Evolutionary conservation across 441 rosid genomes (phyloP).

Genomic region (Syzygium syzygioides): DNA sequence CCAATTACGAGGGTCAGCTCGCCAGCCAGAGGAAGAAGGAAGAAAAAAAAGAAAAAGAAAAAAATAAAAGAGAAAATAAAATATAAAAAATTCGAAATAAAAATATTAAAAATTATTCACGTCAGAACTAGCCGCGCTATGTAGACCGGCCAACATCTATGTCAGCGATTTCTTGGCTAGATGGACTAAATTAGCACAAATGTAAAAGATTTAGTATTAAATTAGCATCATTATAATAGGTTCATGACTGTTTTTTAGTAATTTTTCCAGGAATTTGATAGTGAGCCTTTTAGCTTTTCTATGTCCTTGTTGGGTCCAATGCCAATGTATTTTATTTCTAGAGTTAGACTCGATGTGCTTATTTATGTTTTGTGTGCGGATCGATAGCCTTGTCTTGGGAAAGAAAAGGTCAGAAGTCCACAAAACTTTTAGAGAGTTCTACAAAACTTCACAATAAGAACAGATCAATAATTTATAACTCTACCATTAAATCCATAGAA

Average conservation of each 20-base stretch:
- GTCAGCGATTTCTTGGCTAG: too few species aligned
- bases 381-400: neutral
- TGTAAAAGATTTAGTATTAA: neutral
- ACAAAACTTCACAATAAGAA: neutral
- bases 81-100: too few species aligned
- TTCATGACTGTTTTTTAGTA: neutral
- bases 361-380: neutral
- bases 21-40: too few species aligned
- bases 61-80: too few species aligned
- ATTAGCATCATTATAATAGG: too few species aligned
- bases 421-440: neutral
- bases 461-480: neutral
- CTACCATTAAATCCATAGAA: neutral
- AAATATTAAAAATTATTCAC: too few species aligned
- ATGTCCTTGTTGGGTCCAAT: neutral
- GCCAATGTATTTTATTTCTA: neutral
- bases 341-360: neutral
- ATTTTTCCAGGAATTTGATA: neutral
- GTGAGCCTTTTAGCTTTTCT: neutral
- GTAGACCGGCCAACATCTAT: too few species aligned
- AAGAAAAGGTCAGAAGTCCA: too few species aligned
- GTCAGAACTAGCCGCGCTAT: too few species aligned
- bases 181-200: too few species aligned
- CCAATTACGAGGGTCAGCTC: neutral
- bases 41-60: too few species aligned